Evolutionary conservation across 1,139 yeast species (phyloP).

Genomic region (Pichia terricola): DNA sequence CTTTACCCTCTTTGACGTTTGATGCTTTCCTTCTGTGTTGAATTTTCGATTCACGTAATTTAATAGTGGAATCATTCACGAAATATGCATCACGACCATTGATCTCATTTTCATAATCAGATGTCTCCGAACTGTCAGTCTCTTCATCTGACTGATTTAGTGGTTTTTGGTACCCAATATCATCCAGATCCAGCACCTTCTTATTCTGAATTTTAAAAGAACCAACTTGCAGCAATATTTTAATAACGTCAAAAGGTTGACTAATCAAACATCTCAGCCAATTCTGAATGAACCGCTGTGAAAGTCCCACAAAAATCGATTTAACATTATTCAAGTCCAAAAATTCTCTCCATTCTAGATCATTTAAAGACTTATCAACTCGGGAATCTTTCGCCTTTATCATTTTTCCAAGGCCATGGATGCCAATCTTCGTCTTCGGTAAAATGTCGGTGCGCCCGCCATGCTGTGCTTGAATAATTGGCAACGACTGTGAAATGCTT

Average conservation of each 20-base stretch:
- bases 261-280: conserved; percentile 59
- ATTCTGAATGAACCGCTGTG: conserved; percentile 53
- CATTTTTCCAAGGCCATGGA: conserved; percentile 12
- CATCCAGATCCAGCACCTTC: background rate
- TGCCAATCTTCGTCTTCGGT: conserved; percentile 7
- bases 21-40: conserved; percentile 12
- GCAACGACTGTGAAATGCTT: conserved; percentile 24
- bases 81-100: conserved; percentile 34
- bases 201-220: conserved; percentile 21
- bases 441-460: background rate
- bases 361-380: conserved; percentile 24
- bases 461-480: conserved; percentile 16
- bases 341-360: conserved; percentile 60
- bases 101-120: conserved; percentile 10
- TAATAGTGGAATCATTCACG: conserved; percentile 24
- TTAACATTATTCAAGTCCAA: conserved; percentile 49
- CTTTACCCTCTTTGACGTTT: conserved; percentile 1
- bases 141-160: background rate
- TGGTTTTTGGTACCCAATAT: background rate
- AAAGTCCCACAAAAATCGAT: conserved; percentile 44
- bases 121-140: conserved; percentile 10
- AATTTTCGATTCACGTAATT: background rate
- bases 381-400: conserved; percentile 6
- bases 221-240: conserved; percentile 76
- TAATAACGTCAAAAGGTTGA: conserved; percentile 84